These are phyloP conservation scores for Zalerion maritima DNA, from an alignment of 495 filamentous ascomycete genomes.

Conservation along the genomic window DNA sequence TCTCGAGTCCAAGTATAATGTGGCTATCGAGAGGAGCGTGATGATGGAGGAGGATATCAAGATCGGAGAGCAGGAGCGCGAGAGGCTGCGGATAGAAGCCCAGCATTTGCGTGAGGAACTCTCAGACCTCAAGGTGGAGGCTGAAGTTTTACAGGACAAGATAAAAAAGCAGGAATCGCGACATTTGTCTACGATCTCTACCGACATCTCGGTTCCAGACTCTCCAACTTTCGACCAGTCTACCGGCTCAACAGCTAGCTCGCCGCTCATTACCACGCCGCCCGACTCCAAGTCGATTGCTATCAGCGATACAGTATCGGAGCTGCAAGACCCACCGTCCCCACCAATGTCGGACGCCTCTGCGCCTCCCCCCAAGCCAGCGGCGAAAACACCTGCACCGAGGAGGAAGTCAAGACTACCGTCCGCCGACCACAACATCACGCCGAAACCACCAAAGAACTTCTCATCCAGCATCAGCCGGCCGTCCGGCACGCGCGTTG, in stretches of 20 bases:
- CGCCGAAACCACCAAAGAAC: constrained; percentile 31
- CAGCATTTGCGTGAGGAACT: constrained; percentile 83
- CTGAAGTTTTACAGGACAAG: constrained; percentile 88
- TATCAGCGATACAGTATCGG: constrained; percentile 24
- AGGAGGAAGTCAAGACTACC: constrained; percentile 32
- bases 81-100: constrained; percentile 70
- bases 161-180: constrained; percentile 47
- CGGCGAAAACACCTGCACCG: constrained; percentile 15
- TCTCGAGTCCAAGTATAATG: constrained; percentile 90
- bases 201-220: constrained; percentile 34
- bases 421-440: constrained; percentile 32
- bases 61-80: constrained; percentile 77
- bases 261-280: constrained; percentile 57
- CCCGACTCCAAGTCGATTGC: constrained; percentile 47
- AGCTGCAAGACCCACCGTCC: constrained; percentile 37
- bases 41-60: constrained; percentile 92
- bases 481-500: constrained; percentile 17
- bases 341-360: constrained; percentile 63
- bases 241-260: constrained; percentile 48
- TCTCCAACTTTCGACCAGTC: constrained; percentile 42
- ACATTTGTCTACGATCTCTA: constrained; percentile 36
- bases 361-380: constrained; percentile 41
- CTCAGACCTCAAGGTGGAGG: constrained; percentile 83
- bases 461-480: constrained; percentile 17
- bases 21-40: constrained; percentile 78